Evolutionary conservation across 768 basidiomycete species (phyloP).

Genomic region (Mycena crocata): DNA sequence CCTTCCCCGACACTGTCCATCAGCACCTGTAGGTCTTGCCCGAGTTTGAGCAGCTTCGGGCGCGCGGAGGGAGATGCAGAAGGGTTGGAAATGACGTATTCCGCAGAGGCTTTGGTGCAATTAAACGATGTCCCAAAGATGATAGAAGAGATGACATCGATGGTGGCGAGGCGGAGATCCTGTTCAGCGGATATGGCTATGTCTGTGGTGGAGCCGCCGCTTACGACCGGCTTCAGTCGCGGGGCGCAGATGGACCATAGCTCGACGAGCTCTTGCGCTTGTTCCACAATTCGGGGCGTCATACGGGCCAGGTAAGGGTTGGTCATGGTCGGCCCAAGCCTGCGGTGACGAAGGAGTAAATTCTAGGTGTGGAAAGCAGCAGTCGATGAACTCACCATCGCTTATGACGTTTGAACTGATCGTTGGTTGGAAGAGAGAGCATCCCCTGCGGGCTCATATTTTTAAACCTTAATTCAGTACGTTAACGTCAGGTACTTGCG

Average conservation of each 20-base stretch:
- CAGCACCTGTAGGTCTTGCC: constrained; percentile 8
- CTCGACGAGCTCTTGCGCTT: constrained; percentile 19
- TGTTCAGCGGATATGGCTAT: constrained; percentile 2
- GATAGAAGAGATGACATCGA: constrained; percentile 25
- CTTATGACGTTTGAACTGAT: no score
- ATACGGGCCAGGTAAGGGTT: constrained; percentile 27
- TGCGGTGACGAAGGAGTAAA: no score
- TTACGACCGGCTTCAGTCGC: constrained; percentile 18
- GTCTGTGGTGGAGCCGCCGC: background rate
- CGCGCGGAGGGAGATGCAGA: background rate
- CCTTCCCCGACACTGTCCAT: constrained; percentile 17
- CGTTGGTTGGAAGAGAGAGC: no score
- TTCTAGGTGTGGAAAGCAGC: no score
- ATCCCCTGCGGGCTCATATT: no score
- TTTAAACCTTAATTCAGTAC: no score
- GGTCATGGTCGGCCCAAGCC: constrained; percentile 23
- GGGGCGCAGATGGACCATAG: constrained; percentile 20
- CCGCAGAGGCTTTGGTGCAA: background rate
- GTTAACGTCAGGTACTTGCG: no score
- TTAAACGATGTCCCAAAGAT: constrained; percentile 25
- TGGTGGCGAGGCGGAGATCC: constrained; percentile 17
- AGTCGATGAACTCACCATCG: no score
- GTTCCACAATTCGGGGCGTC: constrained; percentile 18
- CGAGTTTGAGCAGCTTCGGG: constrained; percentile 2
- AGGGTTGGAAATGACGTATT: background rate